These are phyloP conservation scores for Phytophthora melonis DNA, from an alignment of 352 stramenopile genomes.

Conservation along the genomic window DNA sequence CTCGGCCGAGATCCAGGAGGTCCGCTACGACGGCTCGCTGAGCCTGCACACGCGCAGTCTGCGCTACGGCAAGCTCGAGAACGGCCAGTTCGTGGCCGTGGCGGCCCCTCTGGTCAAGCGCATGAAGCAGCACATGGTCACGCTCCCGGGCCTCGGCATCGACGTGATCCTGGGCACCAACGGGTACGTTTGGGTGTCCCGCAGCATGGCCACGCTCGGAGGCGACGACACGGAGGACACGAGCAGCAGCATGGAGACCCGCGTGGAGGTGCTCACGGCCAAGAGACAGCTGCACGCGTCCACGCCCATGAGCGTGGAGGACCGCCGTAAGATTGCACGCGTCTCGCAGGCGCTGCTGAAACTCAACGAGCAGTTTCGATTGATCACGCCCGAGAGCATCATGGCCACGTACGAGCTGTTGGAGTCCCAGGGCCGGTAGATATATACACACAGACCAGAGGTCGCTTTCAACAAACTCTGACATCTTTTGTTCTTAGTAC, in stretches of 20 bases:
- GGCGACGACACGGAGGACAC: conserved; percentile 58
- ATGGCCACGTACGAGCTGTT: conserved; percentile 85
- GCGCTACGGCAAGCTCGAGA: conserved; percentile 96
- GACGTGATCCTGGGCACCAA: conserved; percentile 96
- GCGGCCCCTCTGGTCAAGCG: conserved; percentile 91
- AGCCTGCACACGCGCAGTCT: conserved; percentile 95
- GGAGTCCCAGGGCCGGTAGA: conserved; percentile 39
- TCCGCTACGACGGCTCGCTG: conserved; percentile 93
- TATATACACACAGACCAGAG: conserved; percentile 14
- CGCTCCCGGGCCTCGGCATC: conserved; percentile 76
- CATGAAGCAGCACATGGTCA: conserved; percentile 96
- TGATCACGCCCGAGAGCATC: conserved; percentile 94
- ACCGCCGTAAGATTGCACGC: conserved; percentile 87
- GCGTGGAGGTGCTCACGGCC: conserved; percentile 92
- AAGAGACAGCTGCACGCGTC: conserved; percentile 90
- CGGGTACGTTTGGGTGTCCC: conserved; percentile 96
- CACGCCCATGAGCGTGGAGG: conserved; percentile 76
- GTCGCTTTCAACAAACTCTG: neutral
- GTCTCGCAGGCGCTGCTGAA: conserved; percentile 91
- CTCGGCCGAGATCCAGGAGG: conserved; percentile 90
- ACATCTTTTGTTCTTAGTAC: neutral
- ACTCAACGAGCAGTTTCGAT: conserved; percentile 90
- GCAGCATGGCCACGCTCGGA: conserved; percentile 72
- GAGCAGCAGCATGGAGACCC: conserved; percentile 76
- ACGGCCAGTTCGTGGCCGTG: conserved; percentile 93